Base-by-base conservation (phyloP, 345 rosid genomes). In the Eucalyptus albens region DNA sequence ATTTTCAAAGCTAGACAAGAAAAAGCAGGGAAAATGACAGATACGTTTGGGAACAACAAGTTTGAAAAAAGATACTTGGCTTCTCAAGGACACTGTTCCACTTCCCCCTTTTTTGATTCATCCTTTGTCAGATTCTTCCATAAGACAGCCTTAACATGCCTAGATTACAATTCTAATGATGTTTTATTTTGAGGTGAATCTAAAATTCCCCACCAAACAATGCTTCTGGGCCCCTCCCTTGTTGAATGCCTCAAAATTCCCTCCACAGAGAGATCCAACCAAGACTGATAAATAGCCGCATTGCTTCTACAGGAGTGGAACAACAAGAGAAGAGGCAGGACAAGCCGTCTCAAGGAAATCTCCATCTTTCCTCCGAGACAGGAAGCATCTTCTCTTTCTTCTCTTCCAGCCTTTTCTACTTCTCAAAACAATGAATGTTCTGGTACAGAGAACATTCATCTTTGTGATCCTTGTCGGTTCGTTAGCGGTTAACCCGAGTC, bases 61-160 rank as follows among this genome's bases (percentile, higher is more conserved):
- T 77, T 77, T 89, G 91, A 87, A 91, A 93, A 94, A 93, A 93
- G 96, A 96, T 94, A 91, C 96, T 94, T 96, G 95, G 93, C 96
- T 96, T 96, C 96, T 91, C 91, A 91, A 93, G 92, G 94, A 93
- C 88, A 90, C 88, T 93, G 92, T 92, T 93, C 93, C 90, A 90
- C 90, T 89, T 86, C 92, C 93, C 94, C 93, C 94, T 77, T 77
- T 77, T 77, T 12, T 45, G 83, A 90, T 94, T 94, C 92, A 93
- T 94, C 93, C 91, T 91, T 94, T 77, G 92, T 91, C 95, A 94
- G 97, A 95, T 95, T 95, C 97, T 94, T 94, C 92, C 67, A 88
- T 89, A 93, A 93, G 24, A 37, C 95, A 95, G 95, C 95, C 94
- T 95, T 93, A 94, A 91, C 88, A 91, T 94, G 93, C 92, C 93